Evolutionary conservation across 2,329 filamentous ascomycete genomes (phyloP).

Genomic region (Aspergillus luchuensis): DNA sequence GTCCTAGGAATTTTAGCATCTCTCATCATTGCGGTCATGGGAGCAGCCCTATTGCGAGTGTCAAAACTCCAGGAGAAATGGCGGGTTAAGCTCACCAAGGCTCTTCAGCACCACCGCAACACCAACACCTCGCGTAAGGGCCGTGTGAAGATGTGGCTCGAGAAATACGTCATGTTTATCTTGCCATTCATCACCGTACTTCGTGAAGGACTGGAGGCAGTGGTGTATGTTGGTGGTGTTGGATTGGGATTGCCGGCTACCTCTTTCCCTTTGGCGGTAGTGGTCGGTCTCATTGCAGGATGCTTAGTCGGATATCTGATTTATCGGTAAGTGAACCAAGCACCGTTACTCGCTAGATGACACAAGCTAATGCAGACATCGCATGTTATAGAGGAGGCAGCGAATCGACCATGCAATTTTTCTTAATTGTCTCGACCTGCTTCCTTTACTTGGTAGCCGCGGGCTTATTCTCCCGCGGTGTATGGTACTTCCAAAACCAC

Average conservation of each 20-base stretch:
- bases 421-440: constrained; percentile 77
- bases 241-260: constrained; percentile 73
- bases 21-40: constrained; percentile 80
- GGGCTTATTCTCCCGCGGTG: constrained; percentile 73
- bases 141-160: constrained; percentile 63
- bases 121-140: constrained; percentile 42
- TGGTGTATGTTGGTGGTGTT: constrained; percentile 84
- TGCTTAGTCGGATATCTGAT: constrained; percentile 69
- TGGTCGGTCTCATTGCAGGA: constrained; percentile 71
- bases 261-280: constrained; percentile 74
- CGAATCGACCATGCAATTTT: constrained; percentile 66
- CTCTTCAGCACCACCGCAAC: constrained; percentile 54
- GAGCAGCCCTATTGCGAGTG: constrained; percentile 76
- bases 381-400: constrained; percentile 56
- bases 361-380: neutral
- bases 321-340: constrained; percentile 64
- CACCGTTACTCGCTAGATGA: neutral
- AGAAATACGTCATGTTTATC: constrained; percentile 84
- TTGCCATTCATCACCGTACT: constrained; percentile 87
- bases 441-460: constrained; percentile 81
- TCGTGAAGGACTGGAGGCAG: constrained; percentile 80
- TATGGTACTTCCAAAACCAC: constrained; percentile 73
- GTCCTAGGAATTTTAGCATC: constrained; percentile 74
- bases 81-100: constrained; percentile 74
- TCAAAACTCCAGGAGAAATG: constrained; percentile 86